Conservation (phyloP, 306 rosid species). For the Canavalia gladiata region DNA sequence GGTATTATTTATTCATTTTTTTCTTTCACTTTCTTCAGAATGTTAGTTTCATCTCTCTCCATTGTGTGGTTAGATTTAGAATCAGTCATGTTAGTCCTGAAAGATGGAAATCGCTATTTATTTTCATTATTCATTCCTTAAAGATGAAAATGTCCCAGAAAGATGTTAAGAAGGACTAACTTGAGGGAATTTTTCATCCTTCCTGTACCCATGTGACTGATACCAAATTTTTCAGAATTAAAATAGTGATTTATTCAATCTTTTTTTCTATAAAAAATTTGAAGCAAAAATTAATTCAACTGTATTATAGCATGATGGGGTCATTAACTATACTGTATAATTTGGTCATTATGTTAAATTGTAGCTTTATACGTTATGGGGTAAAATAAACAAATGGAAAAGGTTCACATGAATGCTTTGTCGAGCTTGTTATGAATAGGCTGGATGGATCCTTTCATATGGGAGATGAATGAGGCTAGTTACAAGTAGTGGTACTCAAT, state of each 20-base stretch:
- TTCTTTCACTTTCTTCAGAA: background rate
- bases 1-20: conserved; percentile 56
- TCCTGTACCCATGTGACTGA: no score
- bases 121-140: no score
- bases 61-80: no score
- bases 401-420: background rate
- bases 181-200: no score
- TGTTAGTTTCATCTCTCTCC: background rate
- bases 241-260: no score
- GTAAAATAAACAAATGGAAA: background rate
- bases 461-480: conserved; percentile 14
- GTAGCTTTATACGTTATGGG: conserved; percentile 17
- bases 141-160: no score
- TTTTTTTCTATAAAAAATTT: no score
- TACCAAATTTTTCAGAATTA: no score
- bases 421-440: conserved; percentile 24
- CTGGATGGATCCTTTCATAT: background rate
- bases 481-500: background rate
- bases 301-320: conserved; percentile 9
- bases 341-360: conserved; percentile 36
- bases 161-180: no score
- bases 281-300: background rate
- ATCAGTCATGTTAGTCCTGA: no score
- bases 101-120: no score
- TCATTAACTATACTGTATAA: conserved; percentile 24